Base-by-base conservation (phyloP, 169 alveolate genomes). In the Sarcocystis neurona region DNA sequence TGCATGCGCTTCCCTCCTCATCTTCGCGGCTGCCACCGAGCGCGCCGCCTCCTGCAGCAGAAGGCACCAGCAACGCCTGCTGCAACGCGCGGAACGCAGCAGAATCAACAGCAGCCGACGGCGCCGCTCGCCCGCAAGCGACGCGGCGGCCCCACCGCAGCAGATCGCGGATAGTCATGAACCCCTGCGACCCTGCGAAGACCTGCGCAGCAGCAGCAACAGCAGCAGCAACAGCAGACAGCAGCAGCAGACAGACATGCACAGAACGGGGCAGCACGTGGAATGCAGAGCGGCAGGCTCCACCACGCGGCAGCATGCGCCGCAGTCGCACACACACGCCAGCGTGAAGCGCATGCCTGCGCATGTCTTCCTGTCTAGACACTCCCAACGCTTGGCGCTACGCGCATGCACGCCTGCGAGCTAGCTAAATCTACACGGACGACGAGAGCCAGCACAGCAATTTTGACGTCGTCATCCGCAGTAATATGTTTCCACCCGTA, bases 81-180 rank as follows among this genome's bases (percentile, higher is more conserved):
- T 58, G 27, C n/a, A 27, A 27, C 70, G n/a, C 70, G 34, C n/a
- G 70, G 27, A 27, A n/a, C n/a, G n/a, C n/a, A n/a, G n/a, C n/a
- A n/a, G n/a, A n/a, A 95, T 98, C 34, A 96, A 91, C 48, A 96
- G 84, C 50, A 27, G 58, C 15, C 6, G n/a, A 92, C 89, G 89
- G 89, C 95, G 3, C 98, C 97, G 90, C 86, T 66, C 95, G 70
- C 96, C 97, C 58, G 94, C 93, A 85, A 53, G 88, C 89, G 15
- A 89, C 85, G 58, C 99, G 94, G 66, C 97, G 96, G 12, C 99
- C 99, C 99, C 99, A 98, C 89, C 99, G 97, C n/a, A 99, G 95
- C 77, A 98, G 94, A 93, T 99, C 99, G 91, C 99, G 96, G 34
- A 98, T 96, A 0, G 99, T 99, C 93, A 99, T 97, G 88, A 98